These are phyloP conservation scores for Puccinia hordei DNA, from an alignment of 1,284 basidiomycete genomes.

Conservation along the genomic window DNA sequence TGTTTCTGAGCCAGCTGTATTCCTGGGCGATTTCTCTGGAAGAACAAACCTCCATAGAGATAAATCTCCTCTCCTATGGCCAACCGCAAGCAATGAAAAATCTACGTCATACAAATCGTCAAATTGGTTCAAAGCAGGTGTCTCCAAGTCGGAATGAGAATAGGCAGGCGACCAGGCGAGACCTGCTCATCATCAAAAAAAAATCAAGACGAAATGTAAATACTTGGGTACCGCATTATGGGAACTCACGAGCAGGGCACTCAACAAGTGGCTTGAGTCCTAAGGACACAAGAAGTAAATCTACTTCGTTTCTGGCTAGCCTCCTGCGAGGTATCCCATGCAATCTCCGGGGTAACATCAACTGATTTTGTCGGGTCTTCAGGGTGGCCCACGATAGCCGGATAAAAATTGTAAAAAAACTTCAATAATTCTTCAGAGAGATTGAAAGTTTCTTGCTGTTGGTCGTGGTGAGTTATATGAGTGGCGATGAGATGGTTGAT, in stretches of 20 bases:
- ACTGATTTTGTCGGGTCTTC: neutral
- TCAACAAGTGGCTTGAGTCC: conserved; percentile 41
- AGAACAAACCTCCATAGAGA: conserved; percentile 40
- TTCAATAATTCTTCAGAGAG: conserved; percentile 38
- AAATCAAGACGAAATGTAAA: neutral
- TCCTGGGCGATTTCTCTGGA: too few relatives aligned
- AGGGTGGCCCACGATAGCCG: neutral
- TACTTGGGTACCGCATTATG: neutral
- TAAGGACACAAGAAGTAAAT: conserved; percentile 23
- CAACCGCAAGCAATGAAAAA: conserved; percentile 38
- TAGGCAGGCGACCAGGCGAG: conserved; percentile 37
- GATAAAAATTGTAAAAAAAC: conserved; percentile 5
- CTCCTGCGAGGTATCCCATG: conserved; percentile 1
- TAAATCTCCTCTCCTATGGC: conserved; percentile 38
- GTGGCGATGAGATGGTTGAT: neutral
- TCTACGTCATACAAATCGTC: neutral
- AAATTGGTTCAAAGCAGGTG: neutral
- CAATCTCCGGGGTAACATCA: conserved; percentile 16
- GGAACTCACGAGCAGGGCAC: neutral
- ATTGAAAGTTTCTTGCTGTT: conserved; percentile 14
- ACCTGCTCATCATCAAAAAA: conserved; percentile 11
- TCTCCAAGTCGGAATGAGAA: neutral
- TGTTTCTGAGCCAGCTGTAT: neutral
- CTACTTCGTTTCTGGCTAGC: conserved; percentile 1
- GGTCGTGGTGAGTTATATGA: neutral